These are phyloP conservation scores for Phellopilus nigrolimitatus DNA, from an alignment of 1,284 basidiomycete genomes.

Conservation along the genomic window DNA sequence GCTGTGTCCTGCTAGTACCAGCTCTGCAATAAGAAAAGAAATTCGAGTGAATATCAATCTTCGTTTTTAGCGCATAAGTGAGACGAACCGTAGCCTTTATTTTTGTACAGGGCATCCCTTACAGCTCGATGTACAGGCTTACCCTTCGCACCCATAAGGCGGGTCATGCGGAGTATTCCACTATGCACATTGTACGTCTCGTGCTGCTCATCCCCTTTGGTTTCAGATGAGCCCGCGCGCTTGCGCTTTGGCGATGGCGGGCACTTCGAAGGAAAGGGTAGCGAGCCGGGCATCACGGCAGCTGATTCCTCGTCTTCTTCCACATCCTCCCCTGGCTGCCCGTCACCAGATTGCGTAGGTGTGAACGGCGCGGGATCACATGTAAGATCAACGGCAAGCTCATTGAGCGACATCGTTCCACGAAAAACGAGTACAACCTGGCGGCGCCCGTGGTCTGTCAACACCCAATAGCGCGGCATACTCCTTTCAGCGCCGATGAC, in stretches of 20 bases:
- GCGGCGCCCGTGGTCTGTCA: slow-evolving; percentile 65
- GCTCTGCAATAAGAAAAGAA: slow-evolving; percentile 37
- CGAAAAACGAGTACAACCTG: slow-evolving; percentile 63
- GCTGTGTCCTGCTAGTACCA: slow-evolving; percentile 80
- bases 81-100: slow-evolving; percentile 62
- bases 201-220: slow-evolving; percentile 22
- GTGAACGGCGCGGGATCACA: slow-evolving; percentile 68
- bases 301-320: slow-evolving; percentile 26
- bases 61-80: background rate
- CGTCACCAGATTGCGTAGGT: slow-evolving; percentile 39
- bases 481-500: slow-evolving; percentile 62
- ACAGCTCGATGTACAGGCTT: slow-evolving; percentile 77
- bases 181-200: slow-evolving; percentile 61
- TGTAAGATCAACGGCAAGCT: slow-evolving; percentile 77
- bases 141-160: slow-evolving; percentile 70
- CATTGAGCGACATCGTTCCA: slow-evolving; percentile 77
- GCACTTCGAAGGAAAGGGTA: slow-evolving; percentile 25
- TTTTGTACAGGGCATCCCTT: slow-evolving; percentile 58
- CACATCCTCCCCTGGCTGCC: slow-evolving; percentile 26
- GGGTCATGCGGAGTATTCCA: slow-evolving; percentile 76
- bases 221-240: slow-evolving; percentile 20
- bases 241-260: slow-evolving; percentile 3
- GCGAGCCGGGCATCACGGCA: slow-evolving; percentile 25
- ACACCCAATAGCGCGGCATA: slow-evolving; percentile 78
- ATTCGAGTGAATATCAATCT: background rate